Evolutionary conservation across 257 asterid species (phyloP), one percentile per base, ranked within the genome.

Genomic region (Penstemon eatonii): DNA sequence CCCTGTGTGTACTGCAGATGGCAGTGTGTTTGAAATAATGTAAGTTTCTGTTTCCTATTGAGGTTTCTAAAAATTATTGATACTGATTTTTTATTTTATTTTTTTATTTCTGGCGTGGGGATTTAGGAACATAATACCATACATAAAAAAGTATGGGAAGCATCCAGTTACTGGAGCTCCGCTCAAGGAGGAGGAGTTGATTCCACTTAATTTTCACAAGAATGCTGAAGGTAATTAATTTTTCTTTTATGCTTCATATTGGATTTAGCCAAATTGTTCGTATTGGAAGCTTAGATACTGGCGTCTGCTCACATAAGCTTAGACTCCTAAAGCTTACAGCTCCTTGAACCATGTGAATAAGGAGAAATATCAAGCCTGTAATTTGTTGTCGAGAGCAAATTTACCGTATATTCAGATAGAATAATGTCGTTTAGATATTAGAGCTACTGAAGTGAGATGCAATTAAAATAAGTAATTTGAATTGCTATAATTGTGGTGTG

Each of bases 131-230:
- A 91, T 94, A 69, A 62, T 87, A 7, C 96, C 97, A 1, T 91
- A 94, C 73, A 79, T 94, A 46, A 80, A 79, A 77, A 94, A 94
- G 86, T 89, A 75, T 58, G 99, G 99, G 69, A 91, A 88, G 74
- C 89, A 86, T 86, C 99, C 97, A 3, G 99, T 87, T 8, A 89
- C 95, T 51, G 99, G 99, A 50, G 89, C 75, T 52, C 89, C 92
- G 8, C 81, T 94, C 72, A 87, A 85, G 90, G 84, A 77, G 69
- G 93, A 86, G 74, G 87, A 87, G 50, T 82, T 94, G 71, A 78
- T 94, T 77, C 86, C 96, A 19, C 93, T 91, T 56, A 77, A 73
- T 62, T 94, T 94, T 76, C 97, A 94, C 85, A 91, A 86, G 84
- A 94, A 91, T 71, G 47, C 87, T 1, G 97, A 94, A 77, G 99